Conservation (phyloP, 139 green algal genomes). For the Chlamydomonas urium region DNA sequence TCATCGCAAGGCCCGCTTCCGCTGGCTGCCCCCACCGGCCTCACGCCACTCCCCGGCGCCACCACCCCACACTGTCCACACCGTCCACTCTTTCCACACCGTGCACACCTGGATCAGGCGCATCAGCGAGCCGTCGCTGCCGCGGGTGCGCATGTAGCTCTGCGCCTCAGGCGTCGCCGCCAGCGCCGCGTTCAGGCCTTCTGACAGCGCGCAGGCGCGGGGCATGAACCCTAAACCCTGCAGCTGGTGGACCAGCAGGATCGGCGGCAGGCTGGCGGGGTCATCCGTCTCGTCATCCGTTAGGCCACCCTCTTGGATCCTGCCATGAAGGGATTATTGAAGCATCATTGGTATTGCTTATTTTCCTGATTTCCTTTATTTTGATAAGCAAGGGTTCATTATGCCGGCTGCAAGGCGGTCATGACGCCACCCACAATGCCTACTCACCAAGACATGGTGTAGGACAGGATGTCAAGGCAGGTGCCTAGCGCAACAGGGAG, state of each 20-base stretch:
- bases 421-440: too few relatives aligned
- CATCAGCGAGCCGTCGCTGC: neutral
- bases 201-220: neutral
- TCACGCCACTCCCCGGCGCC: too few relatives aligned
- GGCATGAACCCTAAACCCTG: neutral
- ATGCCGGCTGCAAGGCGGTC: too few relatives aligned
- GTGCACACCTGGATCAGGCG: conserved; percentile 3
- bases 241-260: conserved; percentile 3
- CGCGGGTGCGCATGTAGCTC: neutral
- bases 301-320: neutral
- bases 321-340: neutral
- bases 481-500: neutral
- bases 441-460: conserved; percentile 4
- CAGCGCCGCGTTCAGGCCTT: neutral
- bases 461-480: neutral
- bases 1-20: too few relatives aligned
- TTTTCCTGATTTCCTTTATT: too few relatives aligned
- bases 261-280: neutral
- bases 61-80: too few relatives aligned
- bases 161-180: neutral
- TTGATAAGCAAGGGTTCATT: too few relatives aligned
- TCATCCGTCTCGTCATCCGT: neutral
- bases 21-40: too few relatives aligned
- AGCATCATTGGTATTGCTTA: neutral
- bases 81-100: neutral